phyloP scores from a whole-genome alignment of 139 green algal species.

The Picochlorum sp. region DNA sequence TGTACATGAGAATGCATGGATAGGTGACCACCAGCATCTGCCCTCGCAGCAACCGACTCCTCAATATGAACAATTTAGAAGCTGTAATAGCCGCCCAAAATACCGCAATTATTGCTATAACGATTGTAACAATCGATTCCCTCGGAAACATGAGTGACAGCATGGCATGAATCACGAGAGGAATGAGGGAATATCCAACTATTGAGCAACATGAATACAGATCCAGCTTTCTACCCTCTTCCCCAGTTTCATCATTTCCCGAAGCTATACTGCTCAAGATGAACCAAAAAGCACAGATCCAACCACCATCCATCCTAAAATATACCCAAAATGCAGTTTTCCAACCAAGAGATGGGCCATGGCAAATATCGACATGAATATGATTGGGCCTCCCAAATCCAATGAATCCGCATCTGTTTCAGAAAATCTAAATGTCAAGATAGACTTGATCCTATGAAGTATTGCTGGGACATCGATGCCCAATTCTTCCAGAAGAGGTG shows the following conservation, averaged over 20 bases:
- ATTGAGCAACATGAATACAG: conserved; percentile 83
- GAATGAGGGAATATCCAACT: conserved; percentile 82
- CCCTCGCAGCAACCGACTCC: conserved; percentile 51
- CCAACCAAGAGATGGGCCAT: conserved; percentile 81
- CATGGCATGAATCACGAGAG: conserved; percentile 59
- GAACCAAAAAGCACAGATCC: conserved; percentile 67
- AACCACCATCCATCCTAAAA: conserved; percentile 87
- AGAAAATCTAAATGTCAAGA: conserved; percentile 59
- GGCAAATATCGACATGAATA: conserved; percentile 70
- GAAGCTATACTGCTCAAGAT: conserved; percentile 36
- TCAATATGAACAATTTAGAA: conserved; percentile 51
- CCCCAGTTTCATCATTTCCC: conserved; percentile 10
- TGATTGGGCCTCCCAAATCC: conserved; percentile 81
- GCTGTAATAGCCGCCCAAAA: conserved; percentile 62
- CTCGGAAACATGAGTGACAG: conserved; percentile 62
- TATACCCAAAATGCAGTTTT: conserved; percentile 91
- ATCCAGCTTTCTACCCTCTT: conserved; percentile 48
- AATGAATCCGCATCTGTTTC: conserved; percentile 56
- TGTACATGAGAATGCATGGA: conserved; percentile 76
- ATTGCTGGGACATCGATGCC: conserved; percentile 87
- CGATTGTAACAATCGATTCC: conserved; percentile 8
- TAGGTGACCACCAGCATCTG: conserved; percentile 56
- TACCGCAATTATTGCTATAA: conserved; percentile 41
- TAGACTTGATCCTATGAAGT: conserved; percentile 48
- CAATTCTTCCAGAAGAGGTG: conserved; percentile 82